A percentile compares a stretch with the other conserved stretches of the same genome.
These are phyloP conservation scores for Rickenella mellea DNA, from an alignment of 768 basidiomycete genomes.

Conservation along the genomic window DNA sequence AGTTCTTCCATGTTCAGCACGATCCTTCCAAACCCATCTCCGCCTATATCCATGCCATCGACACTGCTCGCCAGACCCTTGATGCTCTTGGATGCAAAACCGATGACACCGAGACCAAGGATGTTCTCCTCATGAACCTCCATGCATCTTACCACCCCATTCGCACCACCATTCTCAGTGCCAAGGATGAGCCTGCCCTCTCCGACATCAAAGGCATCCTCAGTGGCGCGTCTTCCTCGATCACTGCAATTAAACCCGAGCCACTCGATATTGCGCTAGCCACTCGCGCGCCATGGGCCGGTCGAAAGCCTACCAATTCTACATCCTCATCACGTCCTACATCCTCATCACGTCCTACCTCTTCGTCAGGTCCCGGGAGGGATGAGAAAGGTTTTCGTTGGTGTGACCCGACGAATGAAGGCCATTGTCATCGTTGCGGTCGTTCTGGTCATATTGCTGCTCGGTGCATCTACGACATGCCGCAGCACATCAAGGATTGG, in stretches of 20 bases:
- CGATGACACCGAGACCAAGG: conserved; percentile 5
- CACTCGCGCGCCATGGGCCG: too few relatives aligned
- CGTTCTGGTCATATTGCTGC: conserved; percentile 7
- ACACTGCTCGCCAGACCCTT: too few relatives aligned
- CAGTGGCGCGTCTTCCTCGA: too few relatives aligned
- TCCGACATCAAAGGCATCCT: not conserved
- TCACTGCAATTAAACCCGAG: too few relatives aligned
- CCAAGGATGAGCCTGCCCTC: not conserved
- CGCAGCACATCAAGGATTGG: conserved; percentile 8
- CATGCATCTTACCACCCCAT: conserved; percentile 6
- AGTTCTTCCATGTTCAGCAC: too few relatives aligned
- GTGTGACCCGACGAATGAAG: conserved; percentile 8
- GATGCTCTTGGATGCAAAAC: conserved; percentile 5
- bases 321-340: too few relatives aligned
- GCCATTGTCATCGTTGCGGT: conserved; percentile 9
- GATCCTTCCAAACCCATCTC: too few relatives aligned
- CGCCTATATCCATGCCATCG: too few relatives aligned
- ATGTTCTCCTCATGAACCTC: conserved; percentile 8
- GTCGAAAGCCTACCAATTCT: too few relatives aligned
- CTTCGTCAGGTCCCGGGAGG: not conserved
- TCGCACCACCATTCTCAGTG: conserved; percentile 7
- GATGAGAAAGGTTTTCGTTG: conserved; percentile 6
- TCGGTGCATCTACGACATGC: conserved; percentile 8
- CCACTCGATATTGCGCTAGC: too few relatives aligned
- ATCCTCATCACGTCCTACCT: too few relatives aligned